Base-by-base conservation (phyloP, 2,329 filamentous ascomycete genomes). In the Davidsoniella australis region DNA sequence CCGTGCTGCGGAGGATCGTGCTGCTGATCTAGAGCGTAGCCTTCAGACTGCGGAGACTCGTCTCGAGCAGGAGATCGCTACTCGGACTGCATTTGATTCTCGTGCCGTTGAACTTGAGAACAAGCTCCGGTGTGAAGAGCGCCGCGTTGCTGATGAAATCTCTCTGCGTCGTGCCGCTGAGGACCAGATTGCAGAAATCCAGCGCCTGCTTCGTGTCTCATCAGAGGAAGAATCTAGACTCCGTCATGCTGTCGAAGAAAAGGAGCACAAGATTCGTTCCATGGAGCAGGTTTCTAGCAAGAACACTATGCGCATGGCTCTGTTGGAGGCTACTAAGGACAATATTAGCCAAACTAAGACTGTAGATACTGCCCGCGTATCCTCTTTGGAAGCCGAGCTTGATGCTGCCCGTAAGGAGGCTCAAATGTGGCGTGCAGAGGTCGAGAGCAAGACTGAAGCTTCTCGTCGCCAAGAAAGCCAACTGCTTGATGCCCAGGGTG, bases 181-280 rank as follows among this genome's bases (percentile, higher is more conserved):
- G 60, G 83, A 88, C 58, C 75, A 76, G 53, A 67, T 85, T 12
- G 74, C 79, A 4, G 82, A 88, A 59, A 71, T 79, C n/a, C 80
- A 87, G 62, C 72, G 78, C 49, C 71, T 81, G 18, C 69, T 86
- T 23, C 74, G 76, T 52, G 72, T 78, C 54, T 75, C 81, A 4
- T 75, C 81, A n/a, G 80, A 85, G 58, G 81, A 87, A 59, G 80
- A 83, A 55, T 73, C 73, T 55, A 73, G 80, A 48, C 72, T 88
- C 4, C 71, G 78, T 23, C 73, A 80, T 51, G 71, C 75, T 38
- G 65, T 82, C 44, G 79, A 85, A 40, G 79, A 86, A 57, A 79
- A 75, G 56, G 76, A 85, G n/a, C 69, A 75, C 47, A 76, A 75
- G 61, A 69, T 85, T 53, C 78, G 74, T 61, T 62, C 65, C 18